These are phyloP conservation scores for Ogataea trehaloabstinens DNA, from an alignment of 805 yeast species.

Conservation along the genomic window DNA sequence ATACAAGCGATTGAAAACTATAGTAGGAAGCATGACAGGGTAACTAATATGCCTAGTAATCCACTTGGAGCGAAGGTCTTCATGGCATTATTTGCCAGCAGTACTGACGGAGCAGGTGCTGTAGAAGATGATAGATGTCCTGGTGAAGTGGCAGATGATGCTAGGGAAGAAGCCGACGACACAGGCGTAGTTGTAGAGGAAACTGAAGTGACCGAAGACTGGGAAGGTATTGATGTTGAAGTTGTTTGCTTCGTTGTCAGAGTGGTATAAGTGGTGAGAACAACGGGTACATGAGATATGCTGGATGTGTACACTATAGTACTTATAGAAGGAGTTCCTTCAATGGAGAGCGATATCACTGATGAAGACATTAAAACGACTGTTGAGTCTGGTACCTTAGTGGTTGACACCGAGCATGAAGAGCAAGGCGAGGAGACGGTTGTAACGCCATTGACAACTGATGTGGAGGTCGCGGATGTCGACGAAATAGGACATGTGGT, in stretches of 20 bases:
- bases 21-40: constrained; percentile 12
- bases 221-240: not conserved
- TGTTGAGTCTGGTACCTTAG: constrained; percentile 12
- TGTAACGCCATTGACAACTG: constrained; percentile 15
- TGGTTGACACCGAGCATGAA: constrained; percentile 8
- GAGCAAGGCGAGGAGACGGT: constrained; percentile 26
- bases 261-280: constrained; percentile 24
- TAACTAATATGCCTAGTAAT: constrained; percentile 11
- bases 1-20: too few relatives aligned
- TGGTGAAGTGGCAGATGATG: constrained; percentile 1
- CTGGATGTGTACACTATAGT: constrained; percentile 25
- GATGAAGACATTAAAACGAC: constrained; percentile 20
- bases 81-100: constrained; percentile 14
- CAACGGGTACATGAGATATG: constrained; percentile 24
- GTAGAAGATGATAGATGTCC: constrained; percentile 5
- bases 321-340: constrained; percentile 13
- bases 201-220: not conserved
- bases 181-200: too few relatives aligned
- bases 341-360: constrained; percentile 19
- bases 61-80: constrained; percentile 10
- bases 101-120: constrained; percentile 11
- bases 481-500: constrained; percentile 23
- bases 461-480: constrained; percentile 10
- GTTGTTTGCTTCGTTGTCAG: constrained; percentile 4
- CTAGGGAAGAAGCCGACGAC: not conserved